Percentiles rank a stretch among this genome's conserved stretches.
Evolutionary conservation across 2,329 filamentous ascomycete genomes (phyloP).

Genomic region (Hirsutella rhossiliensis): DNA sequence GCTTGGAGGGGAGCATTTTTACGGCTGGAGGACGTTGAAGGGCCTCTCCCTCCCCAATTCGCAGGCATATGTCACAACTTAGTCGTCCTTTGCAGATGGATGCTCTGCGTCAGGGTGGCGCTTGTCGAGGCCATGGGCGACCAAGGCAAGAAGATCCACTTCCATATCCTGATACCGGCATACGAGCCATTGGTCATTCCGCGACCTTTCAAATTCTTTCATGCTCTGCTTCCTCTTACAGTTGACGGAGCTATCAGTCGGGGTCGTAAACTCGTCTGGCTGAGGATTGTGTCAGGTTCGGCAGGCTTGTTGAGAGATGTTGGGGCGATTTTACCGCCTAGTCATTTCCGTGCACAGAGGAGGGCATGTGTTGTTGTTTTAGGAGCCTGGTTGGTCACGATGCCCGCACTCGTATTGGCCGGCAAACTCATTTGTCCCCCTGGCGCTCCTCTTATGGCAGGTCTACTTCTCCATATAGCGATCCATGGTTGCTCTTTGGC

Average conservation of each 20-base stretch:
- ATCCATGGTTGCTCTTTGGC: neutral
- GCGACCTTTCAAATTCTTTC: slow-evolving; percentile 1
- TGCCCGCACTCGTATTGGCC: neutral
- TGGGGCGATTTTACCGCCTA: slow-evolving; percentile 2
- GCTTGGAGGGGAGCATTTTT: slow-evolving; percentile 4
- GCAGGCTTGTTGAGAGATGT: slow-evolving; percentile 1
- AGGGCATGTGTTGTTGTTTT: neutral
- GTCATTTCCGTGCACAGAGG: neutral
- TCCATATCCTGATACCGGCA: slow-evolving; percentile 2
- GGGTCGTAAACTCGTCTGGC: slow-evolving; percentile 2
- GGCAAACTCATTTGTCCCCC: neutral
- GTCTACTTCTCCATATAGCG: neutral
- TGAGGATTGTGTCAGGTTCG: neutral
- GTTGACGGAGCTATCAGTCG: slow-evolving; percentile 2
- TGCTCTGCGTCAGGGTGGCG: slow-evolving; percentile 4
- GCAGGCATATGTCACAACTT: slow-evolving; percentile 2
- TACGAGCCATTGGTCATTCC: slow-evolving; percentile 4
- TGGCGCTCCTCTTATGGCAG: neutral
- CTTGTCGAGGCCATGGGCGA: slow-evolving; percentile 2
- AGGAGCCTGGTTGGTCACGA: neutral
- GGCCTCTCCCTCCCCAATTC: slow-evolving; percentile 1
- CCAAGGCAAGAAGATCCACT: slow-evolving; percentile 1
- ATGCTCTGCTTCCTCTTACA: slow-evolving; percentile 1
- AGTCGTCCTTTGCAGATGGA: slow-evolving; percentile 4
- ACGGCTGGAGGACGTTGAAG: neutral